Conservation (phyloP, 2,329 filamentous ascomycete genomes). For the Trichoderma pleuroti region DNA sequence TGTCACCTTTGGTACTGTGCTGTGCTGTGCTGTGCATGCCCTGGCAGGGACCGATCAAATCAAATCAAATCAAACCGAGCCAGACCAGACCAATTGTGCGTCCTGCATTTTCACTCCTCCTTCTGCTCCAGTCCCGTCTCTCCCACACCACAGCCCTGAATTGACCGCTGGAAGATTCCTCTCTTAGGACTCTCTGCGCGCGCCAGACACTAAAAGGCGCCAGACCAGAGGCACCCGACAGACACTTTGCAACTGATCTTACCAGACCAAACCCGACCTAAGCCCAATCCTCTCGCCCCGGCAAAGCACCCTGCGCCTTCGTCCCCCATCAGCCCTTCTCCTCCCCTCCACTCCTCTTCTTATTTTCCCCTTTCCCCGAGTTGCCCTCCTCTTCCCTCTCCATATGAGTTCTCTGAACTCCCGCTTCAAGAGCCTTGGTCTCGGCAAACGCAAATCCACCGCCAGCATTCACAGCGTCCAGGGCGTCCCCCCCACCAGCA, state of each 20-base stretch:
- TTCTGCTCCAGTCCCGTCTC: background rate
- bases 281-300: slow-evolving; percentile 16
- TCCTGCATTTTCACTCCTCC: background rate
- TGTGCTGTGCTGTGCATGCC: background rate
- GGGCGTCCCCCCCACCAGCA: slow-evolving; percentile 33
- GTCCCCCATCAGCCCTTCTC: slow-evolving; percentile 15
- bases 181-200: background rate
- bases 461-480: slow-evolving; percentile 53
- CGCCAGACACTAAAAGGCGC: background rate
- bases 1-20: background rate
- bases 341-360: slow-evolving; percentile 26
- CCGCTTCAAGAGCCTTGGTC: slow-evolving; percentile 75
- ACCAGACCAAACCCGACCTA: slow-evolving; percentile 5
- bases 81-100: background rate
- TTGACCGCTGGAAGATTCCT: background rate
- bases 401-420: slow-evolving; percentile 76
- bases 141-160: background rate
- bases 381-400: slow-evolving; percentile 31
- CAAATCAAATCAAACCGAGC: background rate
- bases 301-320: slow-evolving; percentile 13
- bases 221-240: too few species aligned
- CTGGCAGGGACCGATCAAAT: background rate
- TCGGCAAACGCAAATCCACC: slow-evolving; percentile 74
- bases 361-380: slow-evolving; percentile 18
- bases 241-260: too few species aligned